A percentile compares a stretch with the other conserved stretches of the same genome.
Conservation (phyloP, 305 asterid species). For the Ilex paraguariensis region DNA sequence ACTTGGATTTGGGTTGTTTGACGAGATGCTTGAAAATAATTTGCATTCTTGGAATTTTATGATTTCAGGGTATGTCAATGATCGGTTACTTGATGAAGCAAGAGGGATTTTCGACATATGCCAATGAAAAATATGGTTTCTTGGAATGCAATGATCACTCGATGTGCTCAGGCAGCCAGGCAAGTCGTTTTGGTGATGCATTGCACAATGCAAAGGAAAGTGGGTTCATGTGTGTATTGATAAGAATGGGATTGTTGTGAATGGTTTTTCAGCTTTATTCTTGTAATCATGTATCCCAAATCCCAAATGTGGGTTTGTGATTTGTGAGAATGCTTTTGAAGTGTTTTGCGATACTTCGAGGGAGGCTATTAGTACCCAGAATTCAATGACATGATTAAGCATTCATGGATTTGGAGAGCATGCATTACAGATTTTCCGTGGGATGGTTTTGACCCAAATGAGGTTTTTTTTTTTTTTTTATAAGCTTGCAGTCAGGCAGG, state of each 20-base stretch:
- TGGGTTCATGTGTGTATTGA: conserved; percentile 30
- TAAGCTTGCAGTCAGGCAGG: conserved; percentile 42
- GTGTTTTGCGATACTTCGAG: conserved; percentile 19
- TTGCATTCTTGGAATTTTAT: conserved; percentile 39
- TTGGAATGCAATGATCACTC: conserved; percentile 35
- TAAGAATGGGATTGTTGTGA: conserved; percentile 16
- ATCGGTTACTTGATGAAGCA: conserved; percentile 31
- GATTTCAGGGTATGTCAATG: conserved; percentile 29
- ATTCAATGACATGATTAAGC: conserved; percentile 38
- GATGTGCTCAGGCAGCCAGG: conserved; percentile 17
- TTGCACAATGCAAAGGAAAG: conserved; percentile 24
- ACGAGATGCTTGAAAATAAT: conserved; percentile 34
- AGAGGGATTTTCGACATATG: conserved; percentile 34
- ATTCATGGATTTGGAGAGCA: conserved; percentile 30
- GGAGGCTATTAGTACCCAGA: conserved; percentile 38
- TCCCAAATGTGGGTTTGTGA: conserved; percentile 33
- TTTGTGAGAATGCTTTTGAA: conserved; percentile 21
- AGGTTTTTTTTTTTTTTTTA: conserved; percentile 27
- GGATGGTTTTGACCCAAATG: conserved; percentile 26
- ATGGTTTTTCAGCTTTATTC: conserved; percentile 35
- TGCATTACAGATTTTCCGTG: conserved; percentile 24
- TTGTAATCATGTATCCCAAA: conserved; percentile 41
- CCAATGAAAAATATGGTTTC: conserved; percentile 31
- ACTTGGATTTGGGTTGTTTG: conserved; percentile 22
- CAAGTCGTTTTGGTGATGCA: conserved; percentile 22